A percentile compares a stretch with the other conserved stretches of the same genome.
Evolutionary conservation across 371 early-diverging fungal genomes (phyloP).

Genomic region (Mortierella sp.): DNA sequence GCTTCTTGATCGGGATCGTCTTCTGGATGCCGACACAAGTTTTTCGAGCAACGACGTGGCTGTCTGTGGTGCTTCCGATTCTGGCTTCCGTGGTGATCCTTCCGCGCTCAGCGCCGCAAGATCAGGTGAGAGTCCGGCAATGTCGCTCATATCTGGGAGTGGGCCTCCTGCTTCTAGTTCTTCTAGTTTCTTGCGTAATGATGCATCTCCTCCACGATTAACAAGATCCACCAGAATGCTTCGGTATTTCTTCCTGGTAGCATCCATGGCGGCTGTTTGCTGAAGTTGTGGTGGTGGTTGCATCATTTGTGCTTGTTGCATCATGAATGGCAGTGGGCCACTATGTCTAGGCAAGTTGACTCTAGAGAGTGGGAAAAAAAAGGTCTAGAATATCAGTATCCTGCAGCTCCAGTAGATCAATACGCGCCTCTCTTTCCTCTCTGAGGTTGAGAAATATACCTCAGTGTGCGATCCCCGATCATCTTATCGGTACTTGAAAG

Average conservation of each 20-base stretch:
- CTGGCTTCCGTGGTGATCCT: conserved; percentile 15
- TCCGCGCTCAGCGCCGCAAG: conserved; percentile 12
- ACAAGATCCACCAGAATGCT: conserved; percentile 37
- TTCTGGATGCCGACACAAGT: conserved; percentile 32
- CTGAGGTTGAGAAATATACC: conserved; percentile 30
- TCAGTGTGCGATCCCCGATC: conserved; percentile 42
- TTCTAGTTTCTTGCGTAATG: conserved; percentile 43
- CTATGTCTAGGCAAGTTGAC: conserved; percentile 41
- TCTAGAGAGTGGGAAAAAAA: conserved; percentile 1
- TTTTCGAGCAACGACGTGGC: conserved; percentile 31
- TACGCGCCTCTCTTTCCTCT: too few species aligned
- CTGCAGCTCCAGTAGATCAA: not conserved
- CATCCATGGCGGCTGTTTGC: conserved; percentile 22
- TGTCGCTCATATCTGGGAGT: conserved; percentile 29
- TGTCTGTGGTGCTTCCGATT: conserved; percentile 5
- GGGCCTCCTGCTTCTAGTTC: conserved; percentile 43
- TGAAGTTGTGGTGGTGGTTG: conserved; percentile 25
- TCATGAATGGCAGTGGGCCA: conserved; percentile 40
- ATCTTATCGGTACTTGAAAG: conserved; percentile 55
- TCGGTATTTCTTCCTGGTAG: conserved; percentile 25
- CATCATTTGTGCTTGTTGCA: conserved; percentile 50
- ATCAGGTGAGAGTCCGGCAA: conserved; percentile 25
- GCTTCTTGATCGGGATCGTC: conserved; percentile 32
- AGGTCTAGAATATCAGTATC: not conserved
- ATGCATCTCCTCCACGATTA: conserved; percentile 46